Evolutionary conservation across 495 filamentous ascomycete genomes (phyloP), one percentile per base, ranked within the genome.

Genomic region (Penicillium paradoxum): DNA sequence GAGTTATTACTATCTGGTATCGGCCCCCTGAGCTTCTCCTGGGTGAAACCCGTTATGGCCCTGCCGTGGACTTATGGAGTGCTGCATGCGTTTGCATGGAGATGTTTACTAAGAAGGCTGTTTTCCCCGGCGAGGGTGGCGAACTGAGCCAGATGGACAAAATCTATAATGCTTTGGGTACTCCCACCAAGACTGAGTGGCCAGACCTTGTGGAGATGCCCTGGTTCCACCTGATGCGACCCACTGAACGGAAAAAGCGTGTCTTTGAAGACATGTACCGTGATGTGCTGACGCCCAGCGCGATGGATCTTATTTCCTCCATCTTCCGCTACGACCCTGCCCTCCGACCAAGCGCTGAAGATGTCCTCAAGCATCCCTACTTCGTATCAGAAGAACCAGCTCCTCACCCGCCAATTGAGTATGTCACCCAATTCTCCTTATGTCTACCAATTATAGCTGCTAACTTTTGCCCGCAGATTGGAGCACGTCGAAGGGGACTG

Each of bases 1-100:
- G 93, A 18, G 95, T 99, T 54, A 96, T 99, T 61, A 99, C 93
- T 13, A 81, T 81, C 25, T 99, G 93, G 93, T 99, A 99, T 65
- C 82, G 90, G 17, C 88, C 89, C 0, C 93, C 93, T 0, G 95
- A 99, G 68, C 82, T 99, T 11, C 79, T 99, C 2, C 78, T 97
- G 2, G 93, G 93, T 4, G 93, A 97, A 63, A 97, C 93, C 4
- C 84, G 88, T 55, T 99, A 99, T 64, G 91, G 91, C 10, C 88
- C 90, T 0, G 90, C 89, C 2, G 95, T 97, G 4, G 93, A 99
- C 61, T 90, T 99, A 50, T 99, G 93, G 93, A 93, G 88, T 65
- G 93, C 93, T 14, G 95, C 92, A 8, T 97, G 93, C 68, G 93
- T 99, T 6, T 85, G 96, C 67, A 83, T 97, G 45, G 93, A 99